These are phyloP conservation scores for Plasmodium cynomolgi DNA, from an alignment of 169 alveolate genomes.

Conservation along the genomic window DNA sequence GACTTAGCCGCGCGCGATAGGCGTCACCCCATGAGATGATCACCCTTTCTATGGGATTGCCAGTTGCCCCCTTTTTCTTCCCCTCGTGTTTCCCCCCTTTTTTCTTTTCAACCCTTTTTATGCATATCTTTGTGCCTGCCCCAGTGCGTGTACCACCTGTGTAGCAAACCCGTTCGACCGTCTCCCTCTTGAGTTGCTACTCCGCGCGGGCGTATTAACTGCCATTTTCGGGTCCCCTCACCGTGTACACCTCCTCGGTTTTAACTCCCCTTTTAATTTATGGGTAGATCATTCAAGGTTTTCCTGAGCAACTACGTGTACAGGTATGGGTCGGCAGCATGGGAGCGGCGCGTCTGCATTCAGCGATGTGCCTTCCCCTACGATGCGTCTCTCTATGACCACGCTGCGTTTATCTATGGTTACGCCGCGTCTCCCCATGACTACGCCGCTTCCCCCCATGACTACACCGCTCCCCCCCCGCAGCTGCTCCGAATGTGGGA, in stretches of 20 bases:
- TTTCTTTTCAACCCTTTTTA: neutral
- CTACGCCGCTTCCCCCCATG: neutral
- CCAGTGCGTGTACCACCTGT: neutral
- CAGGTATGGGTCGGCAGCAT: conserved; percentile 3
- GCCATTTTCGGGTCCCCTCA: neutral
- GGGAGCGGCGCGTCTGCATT: neutral
- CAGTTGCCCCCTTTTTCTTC: no score
- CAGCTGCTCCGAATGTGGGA: conserved; percentile 84
- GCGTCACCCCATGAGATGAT: neutral
- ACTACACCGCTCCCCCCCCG: neutral
- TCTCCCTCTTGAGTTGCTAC: neutral
- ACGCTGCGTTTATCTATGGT: no score
- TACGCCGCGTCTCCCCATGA: neutral
- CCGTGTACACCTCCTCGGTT: neutral
- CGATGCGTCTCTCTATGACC: neutral
- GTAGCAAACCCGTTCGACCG: neutral
- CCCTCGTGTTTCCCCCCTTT: neutral
- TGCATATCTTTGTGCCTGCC: neutral
- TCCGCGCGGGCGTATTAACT: neutral
- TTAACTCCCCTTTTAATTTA: conserved; percentile 15
- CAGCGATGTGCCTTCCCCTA: neutral
- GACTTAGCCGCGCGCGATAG: neutral
- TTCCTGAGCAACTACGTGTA: conserved; percentile 62
- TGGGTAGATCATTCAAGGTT: conserved; percentile 73
- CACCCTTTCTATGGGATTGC: neutral